Conservation (phyloP, 164 flowering plant genomes). For the Saururus chinensis region DNA sequence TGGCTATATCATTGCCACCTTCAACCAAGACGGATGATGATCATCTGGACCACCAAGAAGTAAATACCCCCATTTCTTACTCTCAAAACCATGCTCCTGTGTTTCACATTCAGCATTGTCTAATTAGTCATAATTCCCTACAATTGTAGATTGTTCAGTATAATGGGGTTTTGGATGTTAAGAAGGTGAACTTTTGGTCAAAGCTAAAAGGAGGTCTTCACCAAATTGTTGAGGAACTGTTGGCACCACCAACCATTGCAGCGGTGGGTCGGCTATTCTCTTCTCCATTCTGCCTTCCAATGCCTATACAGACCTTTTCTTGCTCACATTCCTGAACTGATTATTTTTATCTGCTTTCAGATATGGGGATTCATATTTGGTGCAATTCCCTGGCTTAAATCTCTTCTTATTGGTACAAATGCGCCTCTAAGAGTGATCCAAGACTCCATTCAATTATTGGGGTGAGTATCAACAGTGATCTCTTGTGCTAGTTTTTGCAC, state of each 20-base stretch:
- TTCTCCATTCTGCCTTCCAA: not conserved
- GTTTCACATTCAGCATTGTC: not conserved
- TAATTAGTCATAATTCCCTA: not conserved
- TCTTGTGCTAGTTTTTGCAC: not conserved
- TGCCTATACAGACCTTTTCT: not conserved
- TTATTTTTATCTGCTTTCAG: conserved; percentile 9
- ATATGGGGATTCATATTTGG: conserved; percentile 70
- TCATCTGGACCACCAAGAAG: not conserved
- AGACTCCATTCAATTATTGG: conserved; percentile 61
- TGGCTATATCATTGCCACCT: too few relatives aligned
- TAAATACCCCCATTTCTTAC: not conserved
- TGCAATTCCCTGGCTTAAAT: conserved; percentile 47
- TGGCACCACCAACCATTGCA: conserved; percentile 79
- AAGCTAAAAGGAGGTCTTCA: conserved; percentile 25
- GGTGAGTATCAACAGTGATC: conserved; percentile 30
- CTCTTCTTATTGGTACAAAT: conserved; percentile 54
- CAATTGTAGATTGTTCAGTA: conserved; percentile 11
- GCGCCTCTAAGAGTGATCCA: conserved; percentile 84
- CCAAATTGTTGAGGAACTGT: conserved; percentile 50
- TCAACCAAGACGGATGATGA: not conserved
- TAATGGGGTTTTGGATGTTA: not conserved
- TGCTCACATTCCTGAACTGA: not conserved
- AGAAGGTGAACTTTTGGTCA: conserved; percentile 17
- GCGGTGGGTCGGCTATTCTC: conserved; percentile 42
- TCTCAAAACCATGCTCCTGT: not conserved